Base-by-base conservation (phyloP, 73 alveolate species). In the Symbiodinium natans region DNA sequence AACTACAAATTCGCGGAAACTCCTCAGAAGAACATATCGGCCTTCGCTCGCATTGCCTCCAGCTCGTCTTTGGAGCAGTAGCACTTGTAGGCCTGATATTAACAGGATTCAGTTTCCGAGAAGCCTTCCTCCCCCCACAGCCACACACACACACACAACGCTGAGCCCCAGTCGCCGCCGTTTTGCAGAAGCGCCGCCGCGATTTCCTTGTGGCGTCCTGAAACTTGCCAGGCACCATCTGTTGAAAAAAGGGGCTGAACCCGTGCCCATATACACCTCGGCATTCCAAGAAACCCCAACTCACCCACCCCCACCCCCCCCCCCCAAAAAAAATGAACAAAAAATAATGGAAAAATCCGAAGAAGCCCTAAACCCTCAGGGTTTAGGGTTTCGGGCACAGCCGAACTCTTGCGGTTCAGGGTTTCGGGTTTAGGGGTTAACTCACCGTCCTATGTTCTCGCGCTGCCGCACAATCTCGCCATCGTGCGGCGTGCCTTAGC, bases 401-500 rank as follows among this genome's bases (percentile, higher is more conserved):
- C n/a, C n/a, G n/a, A n/a, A n/a, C n/a, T n/a, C n/a, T n/a, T n/a
- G n/a, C n/a, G n/a, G n/a, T n/a, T n/a, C n/a, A n/a, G n/a, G n/a
- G n/a, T n/a, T n/a, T n/a, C n/a, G n/a, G n/a, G n/a, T n/a, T n/a
- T n/a, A n/a, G n/a, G n/a, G n/a, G n/a, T n/a, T n/a, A n/a, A n/a
- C n/a, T n/a, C n/a, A n/a, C n/a, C 54, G 33, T 41, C 96, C 96
- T 23, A 63, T 40, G 25, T 41, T 39, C 41, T 63, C 96, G 5
- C 96, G 86, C 86, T 89, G 96, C 38, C 96, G 96, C 73, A 89
- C 96, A 82, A 89, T 89, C 77, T 39, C 77, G 27, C 96, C 96
- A 29, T 89, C 96, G 87, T 89, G 96, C 25, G 96, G 96, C 39
- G 96, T 89, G n/a, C n/a, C n/a, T n/a, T n/a, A n/a, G n/a, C n/a